Conservation (phyloP, 768 basidiomycete genomes). For the Rhodocollybia butyracea region DNA sequence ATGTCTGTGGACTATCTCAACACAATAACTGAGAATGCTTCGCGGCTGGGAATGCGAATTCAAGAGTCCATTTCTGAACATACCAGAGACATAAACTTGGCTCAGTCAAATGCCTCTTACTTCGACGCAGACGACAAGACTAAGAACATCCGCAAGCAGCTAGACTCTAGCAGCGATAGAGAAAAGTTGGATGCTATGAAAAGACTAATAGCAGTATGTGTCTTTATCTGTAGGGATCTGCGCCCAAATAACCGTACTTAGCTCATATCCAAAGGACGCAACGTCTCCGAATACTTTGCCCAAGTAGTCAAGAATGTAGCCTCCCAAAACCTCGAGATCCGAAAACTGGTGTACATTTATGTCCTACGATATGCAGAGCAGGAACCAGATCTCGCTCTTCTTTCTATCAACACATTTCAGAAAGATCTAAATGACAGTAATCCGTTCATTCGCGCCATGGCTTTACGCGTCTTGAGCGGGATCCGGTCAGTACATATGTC, state of each 20-base stretch:
- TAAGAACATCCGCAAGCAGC: constrained; percentile 78
- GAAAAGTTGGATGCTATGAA: constrained; percentile 97
- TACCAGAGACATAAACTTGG: constrained; percentile 66
- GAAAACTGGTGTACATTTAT: constrained; percentile 98
- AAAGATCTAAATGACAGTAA: constrained; percentile 91
- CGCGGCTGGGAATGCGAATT: constrained; percentile 76
- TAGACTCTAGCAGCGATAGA: constrained; percentile 84
- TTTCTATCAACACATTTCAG: constrained; percentile 98
- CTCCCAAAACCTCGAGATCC: constrained; percentile 86
- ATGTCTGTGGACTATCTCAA: constrained; percentile 49
- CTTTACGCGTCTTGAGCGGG: constrained; percentile 86
- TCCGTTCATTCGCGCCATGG: constrained; percentile 95
- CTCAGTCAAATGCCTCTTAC: constrained; percentile 57
- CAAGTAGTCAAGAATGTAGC: constrained; percentile 98
- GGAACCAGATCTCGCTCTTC: constrained; percentile 90
- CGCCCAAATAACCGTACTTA: constrained; percentile 24
- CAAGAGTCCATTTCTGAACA: constrained; percentile 82
- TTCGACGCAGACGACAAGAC: constrained; percentile 79
- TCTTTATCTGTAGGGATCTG: not conserved
- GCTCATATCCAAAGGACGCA: constrained; percentile 91
- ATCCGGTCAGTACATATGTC: no score
- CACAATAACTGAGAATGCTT: constrained; percentile 76
- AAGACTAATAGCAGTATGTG: constrained; percentile 83
- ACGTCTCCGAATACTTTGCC: constrained; percentile 92
- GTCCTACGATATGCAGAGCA: constrained; percentile 89